phyloP scores from a whole-genome alignment of 2,329 filamentous ascomycete genomes.

The Fusarium oxysporum region DNA sequence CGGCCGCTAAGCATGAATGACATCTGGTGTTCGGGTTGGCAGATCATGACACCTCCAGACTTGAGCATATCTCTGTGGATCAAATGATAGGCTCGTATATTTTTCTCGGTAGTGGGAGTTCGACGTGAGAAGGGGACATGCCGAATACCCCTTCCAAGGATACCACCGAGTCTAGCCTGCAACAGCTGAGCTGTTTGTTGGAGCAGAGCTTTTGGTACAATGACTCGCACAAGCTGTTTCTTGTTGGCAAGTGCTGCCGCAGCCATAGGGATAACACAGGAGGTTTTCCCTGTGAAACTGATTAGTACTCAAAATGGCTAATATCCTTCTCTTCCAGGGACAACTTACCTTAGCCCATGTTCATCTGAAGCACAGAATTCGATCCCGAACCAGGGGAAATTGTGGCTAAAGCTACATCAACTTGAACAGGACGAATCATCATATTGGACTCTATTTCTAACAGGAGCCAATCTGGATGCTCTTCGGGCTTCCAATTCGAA shows the following conservation, averaged over 20 bases:
- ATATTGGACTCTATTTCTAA: conserved; percentile 75
- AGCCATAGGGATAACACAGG: conserved; percentile 66
- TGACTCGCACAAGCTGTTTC: conserved; percentile 61
- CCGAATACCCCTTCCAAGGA: conserved; percentile 64
- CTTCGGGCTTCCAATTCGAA: conserved; percentile 65
- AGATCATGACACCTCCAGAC: conserved; percentile 65
- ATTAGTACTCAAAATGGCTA: neutral
- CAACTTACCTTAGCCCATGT: conserved; percentile 71
- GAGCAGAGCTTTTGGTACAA: conserved; percentile 69
- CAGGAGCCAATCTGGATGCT: conserved; percentile 71
- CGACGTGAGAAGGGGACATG: conserved; percentile 70
- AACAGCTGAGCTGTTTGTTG: conserved; percentile 69
- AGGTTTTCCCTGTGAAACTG: conserved; percentile 62
- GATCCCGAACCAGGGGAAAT: conserved; percentile 62
- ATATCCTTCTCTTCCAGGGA: neutral
- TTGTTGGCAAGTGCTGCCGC: conserved; percentile 59
- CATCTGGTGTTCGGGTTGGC: conserved; percentile 72
- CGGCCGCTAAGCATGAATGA: conserved; percentile 73
- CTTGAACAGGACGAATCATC: conserved; percentile 70
- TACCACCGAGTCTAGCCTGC: conserved; percentile 64
- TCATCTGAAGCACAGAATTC: conserved; percentile 73
- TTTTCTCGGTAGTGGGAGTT: conserved; percentile 48
- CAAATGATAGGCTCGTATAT: conserved; percentile 48
- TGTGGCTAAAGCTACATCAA: conserved; percentile 71
- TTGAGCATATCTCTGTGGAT: conserved; percentile 55